Conservation (phyloP, 176 grass and related monocot genomes). For the Cocos nucifera region DNA sequence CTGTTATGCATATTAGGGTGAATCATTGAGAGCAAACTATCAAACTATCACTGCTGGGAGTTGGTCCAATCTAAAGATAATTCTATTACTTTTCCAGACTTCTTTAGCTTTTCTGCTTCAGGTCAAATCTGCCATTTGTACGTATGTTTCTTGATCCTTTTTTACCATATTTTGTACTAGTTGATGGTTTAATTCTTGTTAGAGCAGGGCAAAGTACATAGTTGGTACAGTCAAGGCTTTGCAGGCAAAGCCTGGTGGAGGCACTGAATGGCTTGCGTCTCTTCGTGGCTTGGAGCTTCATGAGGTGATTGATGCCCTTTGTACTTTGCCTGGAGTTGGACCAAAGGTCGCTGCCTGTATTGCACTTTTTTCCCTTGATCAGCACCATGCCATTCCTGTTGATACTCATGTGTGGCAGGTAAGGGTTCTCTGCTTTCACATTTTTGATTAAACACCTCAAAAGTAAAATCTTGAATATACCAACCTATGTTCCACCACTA, state of each 20-base stretch:
- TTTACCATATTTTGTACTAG: constrained; percentile 3
- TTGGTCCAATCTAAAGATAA: no score
- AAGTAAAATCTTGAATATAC: no score
- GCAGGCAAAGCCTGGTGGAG: constrained; percentile 60
- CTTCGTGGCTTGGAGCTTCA: constrained; percentile 45
- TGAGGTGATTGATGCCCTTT: constrained; percentile 74
- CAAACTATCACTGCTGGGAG: no score
- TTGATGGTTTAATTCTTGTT: not conserved
- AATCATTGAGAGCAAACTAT: no score
- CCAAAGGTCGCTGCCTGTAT: constrained; percentile 93
- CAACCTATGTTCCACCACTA: no score
- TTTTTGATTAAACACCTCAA: not conserved
- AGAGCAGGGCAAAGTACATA: constrained; percentile 76
- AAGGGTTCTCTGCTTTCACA: constrained; percentile 9
- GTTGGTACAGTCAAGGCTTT: constrained; percentile 63
- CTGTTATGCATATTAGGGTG: no score
- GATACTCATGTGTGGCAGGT: constrained; percentile 98
- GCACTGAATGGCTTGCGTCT: constrained; percentile 73
- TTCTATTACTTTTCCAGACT: no score
- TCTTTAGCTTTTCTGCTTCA: no score
- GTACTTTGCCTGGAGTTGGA: constrained; percentile 80
- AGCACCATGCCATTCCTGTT: constrained; percentile 88
- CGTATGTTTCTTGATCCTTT: no score
- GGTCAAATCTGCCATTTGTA: no score
- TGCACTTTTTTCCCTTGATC: constrained; percentile 86